A percentile compares a stretch with the other conserved stretches of the same genome.
Evolutionary conservation across 768 basidiomycete species (phyloP).

Genomic region (Cystofilobasidium capitatum): DNA sequence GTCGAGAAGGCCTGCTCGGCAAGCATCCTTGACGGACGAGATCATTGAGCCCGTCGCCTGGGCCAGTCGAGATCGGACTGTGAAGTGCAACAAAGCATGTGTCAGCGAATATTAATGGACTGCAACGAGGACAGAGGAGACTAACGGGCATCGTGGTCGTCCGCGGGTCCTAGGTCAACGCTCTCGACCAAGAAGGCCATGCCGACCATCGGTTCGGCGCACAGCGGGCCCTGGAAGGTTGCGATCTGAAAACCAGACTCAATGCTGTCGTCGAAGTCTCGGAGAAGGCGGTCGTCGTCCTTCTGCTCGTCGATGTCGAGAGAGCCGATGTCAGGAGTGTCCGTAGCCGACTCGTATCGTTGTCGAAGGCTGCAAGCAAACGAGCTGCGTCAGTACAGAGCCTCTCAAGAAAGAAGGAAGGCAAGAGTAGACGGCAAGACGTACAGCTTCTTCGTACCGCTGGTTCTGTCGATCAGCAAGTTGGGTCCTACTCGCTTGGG

Average conservation of each 20-base stretch:
- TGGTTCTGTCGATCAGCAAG: constrained; percentile 61
- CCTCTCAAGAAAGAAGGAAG: neutral
- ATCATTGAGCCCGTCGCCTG: constrained; percentile 86
- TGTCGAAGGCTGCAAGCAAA: constrained; percentile 2
- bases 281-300: constrained; percentile 22
- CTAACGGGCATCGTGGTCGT: constrained; percentile 43
- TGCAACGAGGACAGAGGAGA: neutral
- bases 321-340: neutral
- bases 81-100: neutral
- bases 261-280: constrained; percentile 70
- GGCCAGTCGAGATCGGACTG: constrained; percentile 68
- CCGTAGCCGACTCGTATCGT: constrained; percentile 19
- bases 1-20: constrained; percentile 77
- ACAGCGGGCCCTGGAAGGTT: constrained; percentile 85
- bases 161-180: constrained; percentile 57
- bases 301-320: neutral
- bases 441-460: constrained; percentile 37
- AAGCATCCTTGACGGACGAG: constrained; percentile 78
- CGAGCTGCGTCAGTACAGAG: neutral
- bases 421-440: constrained; percentile 10
- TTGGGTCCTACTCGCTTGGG: constrained; percentile 80
- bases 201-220: constrained; percentile 88
- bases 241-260: constrained; percentile 94
- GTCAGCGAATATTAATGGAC: neutral
- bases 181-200: constrained; percentile 75